phyloP scores from a whole-genome alignment of 352 stramenopile species.

The Phytophthora aleatoria region DNA sequence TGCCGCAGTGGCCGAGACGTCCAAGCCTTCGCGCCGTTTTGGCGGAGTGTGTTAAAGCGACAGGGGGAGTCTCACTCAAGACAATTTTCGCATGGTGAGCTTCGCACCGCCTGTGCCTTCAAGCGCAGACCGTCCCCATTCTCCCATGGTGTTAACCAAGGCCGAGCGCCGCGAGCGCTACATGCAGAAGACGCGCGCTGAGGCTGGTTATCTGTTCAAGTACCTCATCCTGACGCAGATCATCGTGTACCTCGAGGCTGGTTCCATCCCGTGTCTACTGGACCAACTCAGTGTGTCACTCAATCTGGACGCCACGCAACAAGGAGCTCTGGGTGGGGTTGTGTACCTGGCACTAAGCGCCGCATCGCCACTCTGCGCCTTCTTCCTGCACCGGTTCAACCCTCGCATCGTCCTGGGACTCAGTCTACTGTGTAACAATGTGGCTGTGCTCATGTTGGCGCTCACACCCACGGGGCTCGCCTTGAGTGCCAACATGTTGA shows the following conservation, averaged over 20 bases:
- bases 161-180: conserved; percentile 70
- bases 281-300: conserved; percentile 81
- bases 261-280: conserved; percentile 80
- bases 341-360: conserved; percentile 80
- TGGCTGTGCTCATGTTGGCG: conserved; percentile 74
- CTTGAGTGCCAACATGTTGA: conserved; percentile 75
- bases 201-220: conserved; percentile 87
- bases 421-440: conserved; percentile 80
- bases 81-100: conserved; percentile 31
- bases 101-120: conserved; percentile 21
- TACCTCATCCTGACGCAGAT: conserved; percentile 87
- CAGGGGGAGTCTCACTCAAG: neutral
- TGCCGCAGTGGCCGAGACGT: conserved; percentile 2
- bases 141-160: conserved; percentile 38
- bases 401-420: conserved; percentile 67
- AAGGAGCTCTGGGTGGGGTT: conserved; percentile 76
- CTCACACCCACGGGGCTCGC: conserved; percentile 72
- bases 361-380: conserved; percentile 78
- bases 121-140: neutral
- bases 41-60: conserved; percentile 10
- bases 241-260: conserved; percentile 81
- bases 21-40: neutral
- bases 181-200: conserved; percentile 70
- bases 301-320: conserved; percentile 67
- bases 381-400: conserved; percentile 73